Evolutionary conservation across 352 stramenopile genomes (phyloP), one percentile per base, ranked within the genome.

Genomic region (Pythium oligandrum): DNA sequence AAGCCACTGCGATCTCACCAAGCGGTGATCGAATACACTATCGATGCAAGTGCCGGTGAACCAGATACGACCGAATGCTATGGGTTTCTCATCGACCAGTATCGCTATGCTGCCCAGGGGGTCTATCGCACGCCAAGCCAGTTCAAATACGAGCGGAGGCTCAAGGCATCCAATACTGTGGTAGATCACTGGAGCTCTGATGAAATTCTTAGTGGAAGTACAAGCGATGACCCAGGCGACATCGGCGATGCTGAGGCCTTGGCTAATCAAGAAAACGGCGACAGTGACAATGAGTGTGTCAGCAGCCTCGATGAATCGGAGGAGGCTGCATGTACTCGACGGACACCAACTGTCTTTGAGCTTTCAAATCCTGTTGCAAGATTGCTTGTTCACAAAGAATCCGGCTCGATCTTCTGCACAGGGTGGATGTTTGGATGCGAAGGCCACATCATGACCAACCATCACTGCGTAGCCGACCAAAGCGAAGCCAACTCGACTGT

Each of bases 391-490:
- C 73, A 83, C 38, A 83, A 83, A 48, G 31, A 17, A 2, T 30
- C 42, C 7, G 67, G 68, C 33, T 64, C 61, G 9, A 59, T 76
- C 51, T 78, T 74, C 36, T 86, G 75, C 57, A 81, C 75, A 3
- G 75, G 73, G 3, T 86, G 68, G 59, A 42, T 86, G 4, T 36
- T 83, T 4, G 75, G 75, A 7, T 84, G 70, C 49, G 68, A 78
- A 11, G 73, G 73, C 12, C 73, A 86, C 57, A 38, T 86, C 5
- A 39, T 86, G n/a, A 84, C 75, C 2, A 84, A 78, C 49, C 56
- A 73, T 57, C 75, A 86, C 60, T 86, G 75, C 39, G 70, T 86
- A 30, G 45, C 50, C 4, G 53, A 55, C 12, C 35, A 61, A 1
- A 52, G 36, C n/a, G 65, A 78, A 5, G 73, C 73, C 32, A 56